Percentiles rank a stretch among this genome's conserved stretches.
Conservation (phyloP, 1,284 basidiomycete species). For the Fistulina hepatica region DNA sequence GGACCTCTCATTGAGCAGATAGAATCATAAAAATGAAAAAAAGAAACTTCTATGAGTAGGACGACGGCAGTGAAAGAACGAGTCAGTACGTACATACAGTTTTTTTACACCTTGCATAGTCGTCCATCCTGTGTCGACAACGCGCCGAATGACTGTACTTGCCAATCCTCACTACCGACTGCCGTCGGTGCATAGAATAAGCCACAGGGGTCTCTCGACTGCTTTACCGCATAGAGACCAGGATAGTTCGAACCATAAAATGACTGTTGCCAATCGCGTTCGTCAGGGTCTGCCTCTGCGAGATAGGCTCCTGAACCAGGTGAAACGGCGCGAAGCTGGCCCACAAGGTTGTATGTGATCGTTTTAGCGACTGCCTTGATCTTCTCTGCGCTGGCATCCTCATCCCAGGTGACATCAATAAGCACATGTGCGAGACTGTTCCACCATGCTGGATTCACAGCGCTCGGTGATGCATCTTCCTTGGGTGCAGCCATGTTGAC, state of each 20-base stretch:
- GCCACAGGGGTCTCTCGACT: slow-evolving; percentile 7
- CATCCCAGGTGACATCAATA: slow-evolving; percentile 3
- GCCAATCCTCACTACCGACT: slow-evolving; percentile 4
- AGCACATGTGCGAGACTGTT: slow-evolving; percentile 3
- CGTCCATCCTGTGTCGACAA: too few relatives aligned
- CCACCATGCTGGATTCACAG: slow-evolving; percentile 5
- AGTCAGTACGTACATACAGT: too few relatives aligned
- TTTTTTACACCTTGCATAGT: too few relatives aligned
- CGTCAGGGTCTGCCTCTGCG: slow-evolving; percentile 5
- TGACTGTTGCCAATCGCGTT: slow-evolving; percentile 6
- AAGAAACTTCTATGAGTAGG: too few relatives aligned
- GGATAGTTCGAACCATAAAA: slow-evolving; percentile 6
- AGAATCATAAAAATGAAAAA: too few relatives aligned
- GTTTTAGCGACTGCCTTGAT: slow-evolving; percentile 2
- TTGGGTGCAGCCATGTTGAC: slow-evolving; percentile 2
- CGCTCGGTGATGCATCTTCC: slow-evolving; percentile 4
- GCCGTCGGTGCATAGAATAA: slow-evolving; percentile 5
- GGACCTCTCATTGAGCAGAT: too few relatives aligned
- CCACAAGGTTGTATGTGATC: slow-evolving; percentile 2
- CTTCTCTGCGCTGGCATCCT: slow-evolving; percentile 3
- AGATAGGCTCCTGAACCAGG: slow-evolving; percentile 4
- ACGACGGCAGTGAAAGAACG: too few relatives aligned
- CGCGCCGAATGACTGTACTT: too few relatives aligned
- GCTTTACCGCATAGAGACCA: slow-evolving; percentile 1
- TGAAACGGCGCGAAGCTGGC: slow-evolving; percentile 1